A percentile compares a stretch with the other conserved stretches of the same genome.
Conservation (phyloP, 2,329 filamentous ascomycete genomes). For the Mycosphaerella sp. region DNA sequence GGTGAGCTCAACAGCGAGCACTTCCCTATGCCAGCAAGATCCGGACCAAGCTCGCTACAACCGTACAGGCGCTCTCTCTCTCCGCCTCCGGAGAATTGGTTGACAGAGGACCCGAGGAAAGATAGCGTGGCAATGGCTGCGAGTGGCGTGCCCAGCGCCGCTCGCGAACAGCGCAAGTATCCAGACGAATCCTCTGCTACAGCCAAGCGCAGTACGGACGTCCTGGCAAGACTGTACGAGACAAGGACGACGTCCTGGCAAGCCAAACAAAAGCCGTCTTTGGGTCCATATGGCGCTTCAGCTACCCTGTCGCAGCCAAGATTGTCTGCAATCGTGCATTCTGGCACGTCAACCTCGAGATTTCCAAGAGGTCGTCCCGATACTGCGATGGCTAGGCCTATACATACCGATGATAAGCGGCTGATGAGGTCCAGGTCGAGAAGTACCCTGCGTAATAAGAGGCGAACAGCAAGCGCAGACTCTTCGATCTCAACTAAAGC, state of each 20-base stretch:
- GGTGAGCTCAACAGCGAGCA: background rate
- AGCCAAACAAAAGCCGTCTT: background rate
- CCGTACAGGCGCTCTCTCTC: background rate
- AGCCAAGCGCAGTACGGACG: background rate
- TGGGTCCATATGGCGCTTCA: background rate
- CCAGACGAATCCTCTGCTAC: background rate
- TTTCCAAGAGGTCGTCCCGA: background rate
- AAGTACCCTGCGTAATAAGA: background rate
- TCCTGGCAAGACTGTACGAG: background rate
- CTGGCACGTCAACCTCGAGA: background rate
- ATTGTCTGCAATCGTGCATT: background rate
- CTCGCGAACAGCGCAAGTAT: background rate
- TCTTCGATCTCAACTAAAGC: background rate
- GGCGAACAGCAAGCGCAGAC: background rate
- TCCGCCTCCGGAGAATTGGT: background rate
- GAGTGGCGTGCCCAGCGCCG: background rate
- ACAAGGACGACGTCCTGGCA: background rate
- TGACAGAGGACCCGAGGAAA: background rate
- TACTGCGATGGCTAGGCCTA: background rate
- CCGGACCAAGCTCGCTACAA: background rate
- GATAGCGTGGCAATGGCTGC: background rate
- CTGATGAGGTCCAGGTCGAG: background rate
- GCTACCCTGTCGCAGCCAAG: background rate
- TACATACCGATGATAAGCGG: background rate
- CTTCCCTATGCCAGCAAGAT: background rate